Conservation (phyloP, 495 filamentous ascomycete species). For the Cladorrhinum samala region DNA sequence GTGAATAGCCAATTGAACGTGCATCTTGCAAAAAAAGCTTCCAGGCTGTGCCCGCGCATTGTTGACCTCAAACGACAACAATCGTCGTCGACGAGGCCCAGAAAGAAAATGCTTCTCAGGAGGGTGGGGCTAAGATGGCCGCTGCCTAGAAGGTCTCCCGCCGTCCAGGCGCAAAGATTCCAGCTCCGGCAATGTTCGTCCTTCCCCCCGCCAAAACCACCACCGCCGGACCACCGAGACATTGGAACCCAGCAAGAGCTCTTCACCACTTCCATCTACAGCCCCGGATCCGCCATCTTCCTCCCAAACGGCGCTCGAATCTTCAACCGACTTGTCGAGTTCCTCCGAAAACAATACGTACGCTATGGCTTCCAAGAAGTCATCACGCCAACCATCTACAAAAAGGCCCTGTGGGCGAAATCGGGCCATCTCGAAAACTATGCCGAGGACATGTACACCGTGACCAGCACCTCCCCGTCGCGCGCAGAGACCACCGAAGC, state of each 20-base stretch:
- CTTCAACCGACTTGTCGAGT: constrained; percentile 80
- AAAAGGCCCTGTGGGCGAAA: constrained; percentile 79
- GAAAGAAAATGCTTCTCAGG: background rate
- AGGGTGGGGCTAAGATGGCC: constrained; percentile 2
- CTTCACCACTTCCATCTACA: constrained; percentile 71
- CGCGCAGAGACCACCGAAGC: constrained; percentile 27
- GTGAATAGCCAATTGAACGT: background rate
- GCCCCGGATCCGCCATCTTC: constrained; percentile 84
- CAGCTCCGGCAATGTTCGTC: constrained; percentile 18
- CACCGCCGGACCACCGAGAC: constrained; percentile 58
- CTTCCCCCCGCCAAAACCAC: constrained; percentile 22
- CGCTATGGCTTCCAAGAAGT: constrained; percentile 89
- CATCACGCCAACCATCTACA: constrained; percentile 90
- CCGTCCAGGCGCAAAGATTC: background rate
- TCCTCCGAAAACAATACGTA: constrained; percentile 80
- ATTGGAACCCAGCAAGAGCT: constrained; percentile 67
- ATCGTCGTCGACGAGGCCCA: too few relatives aligned
- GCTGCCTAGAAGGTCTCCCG: background rate
- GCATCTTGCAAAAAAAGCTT: background rate
- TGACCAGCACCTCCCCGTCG: constrained; percentile 51
- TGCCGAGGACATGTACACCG: constrained; percentile 91
- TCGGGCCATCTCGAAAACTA: constrained; percentile 94
- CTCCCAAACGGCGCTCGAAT: constrained; percentile 78
- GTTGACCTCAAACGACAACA: background rate
- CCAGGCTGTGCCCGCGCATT: background rate